Percentiles rank a stretch among this genome's conserved stretches.
Evolutionary conservation across 345 rosid genomes (phyloP).

Genomic region (Combretum micranthum): DNA sequence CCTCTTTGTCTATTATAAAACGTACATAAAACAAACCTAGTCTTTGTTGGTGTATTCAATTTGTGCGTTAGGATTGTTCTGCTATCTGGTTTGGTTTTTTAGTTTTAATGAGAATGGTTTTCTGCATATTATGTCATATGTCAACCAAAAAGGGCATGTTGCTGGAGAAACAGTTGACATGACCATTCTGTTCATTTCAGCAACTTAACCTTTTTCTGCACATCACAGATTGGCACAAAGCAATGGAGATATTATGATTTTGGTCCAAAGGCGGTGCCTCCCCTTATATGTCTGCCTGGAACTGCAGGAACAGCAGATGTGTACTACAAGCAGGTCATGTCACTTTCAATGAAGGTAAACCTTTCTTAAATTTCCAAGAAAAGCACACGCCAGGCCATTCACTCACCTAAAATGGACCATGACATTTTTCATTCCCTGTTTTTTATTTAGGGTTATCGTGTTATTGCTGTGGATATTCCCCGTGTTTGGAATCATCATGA

Average conservation of each 20-base stretch:
- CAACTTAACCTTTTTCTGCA: slow-evolving; percentile 4
- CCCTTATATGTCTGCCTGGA: slow-evolving; percentile 96
- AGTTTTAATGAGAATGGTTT: too few relatives aligned
- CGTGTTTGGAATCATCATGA: slow-evolving; percentile 97
- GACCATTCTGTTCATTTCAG: not conserved
- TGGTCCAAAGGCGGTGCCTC: slow-evolving; percentile 96
- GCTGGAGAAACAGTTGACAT: not conserved
- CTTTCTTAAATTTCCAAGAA: not conserved
- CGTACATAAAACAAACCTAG: too few relatives aligned
- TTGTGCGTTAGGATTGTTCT: too few relatives aligned
- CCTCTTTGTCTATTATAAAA: too few relatives aligned
- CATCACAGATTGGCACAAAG: slow-evolving; percentile 76
- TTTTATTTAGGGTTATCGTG: slow-evolving; percentile 70
- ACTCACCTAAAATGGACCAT: not conserved
- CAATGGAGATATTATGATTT: slow-evolving; percentile 99
- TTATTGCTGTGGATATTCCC: slow-evolving; percentile 93
- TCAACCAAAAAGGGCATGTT: too few relatives aligned
- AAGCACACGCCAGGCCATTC: not conserved
- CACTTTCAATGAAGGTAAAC: slow-evolving; percentile 85
- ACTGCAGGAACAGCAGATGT: slow-evolving; percentile 98
- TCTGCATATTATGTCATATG: too few relatives aligned
- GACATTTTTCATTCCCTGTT: not conserved
- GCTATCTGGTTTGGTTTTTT: too few relatives aligned
- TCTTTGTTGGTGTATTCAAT: too few relatives aligned
- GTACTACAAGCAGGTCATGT: slow-evolving; percentile 92